Evolutionary conservation across 331 rosid genomes (phyloP).

Genomic region (Prunus yedoensis): DNA sequence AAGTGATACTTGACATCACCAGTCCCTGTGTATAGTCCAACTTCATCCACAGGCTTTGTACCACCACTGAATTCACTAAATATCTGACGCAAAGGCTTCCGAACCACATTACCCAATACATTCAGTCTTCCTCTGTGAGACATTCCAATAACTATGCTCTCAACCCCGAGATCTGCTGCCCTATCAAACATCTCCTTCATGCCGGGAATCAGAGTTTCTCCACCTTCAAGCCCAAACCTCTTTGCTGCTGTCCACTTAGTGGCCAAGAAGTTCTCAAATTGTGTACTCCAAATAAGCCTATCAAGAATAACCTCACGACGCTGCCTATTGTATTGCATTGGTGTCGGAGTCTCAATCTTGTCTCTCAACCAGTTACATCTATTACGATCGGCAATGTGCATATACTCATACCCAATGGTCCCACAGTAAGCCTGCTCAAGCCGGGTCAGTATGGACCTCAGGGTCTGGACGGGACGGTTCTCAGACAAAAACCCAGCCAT

Average conservation of each 20-base stretch:
- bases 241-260: conserved; percentile 96
- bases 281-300: conserved; percentile 93
- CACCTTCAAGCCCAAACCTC: conserved; percentile 98
- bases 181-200: conserved; percentile 98
- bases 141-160: conserved; percentile 96
- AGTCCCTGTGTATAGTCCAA: conserved; percentile 93
- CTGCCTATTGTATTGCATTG: conserved; percentile 62
- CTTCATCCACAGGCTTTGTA: conserved; percentile 79
- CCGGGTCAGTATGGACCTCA: conserved; percentile 85
- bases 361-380: conserved; percentile 96
- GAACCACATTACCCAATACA: conserved; percentile 90
- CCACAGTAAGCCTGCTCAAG: conserved; percentile 99
- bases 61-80: conserved; percentile 92
- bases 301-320: conserved; percentile 91
- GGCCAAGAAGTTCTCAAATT: conserved; percentile 93
- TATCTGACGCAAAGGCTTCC: conserved; percentile 88
- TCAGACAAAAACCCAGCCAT: conserved; percentile 97
- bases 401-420: conserved; percentile 88
- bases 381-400: conserved; percentile 88
- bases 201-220: conserved; percentile 89
- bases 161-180: conserved; percentile 93
- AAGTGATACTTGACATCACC: conserved; percentile 98
- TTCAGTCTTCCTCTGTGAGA: conserved; percentile 90
- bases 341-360: conserved; percentile 82
- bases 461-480: conserved; percentile 94